Conservation (phyloP, 257 asterid species). For the Nicotiana tabacum region DNA sequence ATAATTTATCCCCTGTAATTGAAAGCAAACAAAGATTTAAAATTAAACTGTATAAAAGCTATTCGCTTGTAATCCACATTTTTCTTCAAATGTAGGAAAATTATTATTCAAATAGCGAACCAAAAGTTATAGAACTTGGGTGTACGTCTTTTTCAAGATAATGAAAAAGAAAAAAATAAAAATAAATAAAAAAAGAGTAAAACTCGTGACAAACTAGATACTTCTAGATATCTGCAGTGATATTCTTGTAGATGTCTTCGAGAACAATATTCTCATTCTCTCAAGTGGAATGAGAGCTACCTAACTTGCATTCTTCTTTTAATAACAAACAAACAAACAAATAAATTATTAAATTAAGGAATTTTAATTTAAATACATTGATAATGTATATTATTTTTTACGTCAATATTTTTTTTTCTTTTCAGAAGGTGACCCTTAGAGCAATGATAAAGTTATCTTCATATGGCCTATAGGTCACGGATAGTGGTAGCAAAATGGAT, state of each 20-base stretch:
- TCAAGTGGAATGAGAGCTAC: background rate
- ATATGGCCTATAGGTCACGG: no score
- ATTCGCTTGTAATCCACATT: background rate
- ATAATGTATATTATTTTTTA: no score
- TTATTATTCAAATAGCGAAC: background rate
- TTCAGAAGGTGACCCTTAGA: no score
- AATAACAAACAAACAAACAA: background rate
- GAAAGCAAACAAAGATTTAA: background rate
- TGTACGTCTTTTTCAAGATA: background rate
- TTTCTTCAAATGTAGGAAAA: background rate
- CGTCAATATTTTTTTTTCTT: no score
- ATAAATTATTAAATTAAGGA: no score
- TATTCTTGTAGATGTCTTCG: background rate
- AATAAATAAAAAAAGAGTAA: no score
- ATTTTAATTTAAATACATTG: no score
- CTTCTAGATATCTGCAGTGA: no score
- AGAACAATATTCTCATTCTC: background rate
- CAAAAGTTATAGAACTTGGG: background rate
- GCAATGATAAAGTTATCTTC: no score
- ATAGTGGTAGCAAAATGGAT: no score
- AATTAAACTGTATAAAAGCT: background rate
- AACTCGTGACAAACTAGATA: no score
- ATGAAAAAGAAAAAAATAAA: no score
- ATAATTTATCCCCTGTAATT: background rate
- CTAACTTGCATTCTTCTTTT: background rate